phyloP scores from a whole-genome alignment of 2,329 filamentous ascomycete species.

The Fusarium fujikuroi region DNA sequence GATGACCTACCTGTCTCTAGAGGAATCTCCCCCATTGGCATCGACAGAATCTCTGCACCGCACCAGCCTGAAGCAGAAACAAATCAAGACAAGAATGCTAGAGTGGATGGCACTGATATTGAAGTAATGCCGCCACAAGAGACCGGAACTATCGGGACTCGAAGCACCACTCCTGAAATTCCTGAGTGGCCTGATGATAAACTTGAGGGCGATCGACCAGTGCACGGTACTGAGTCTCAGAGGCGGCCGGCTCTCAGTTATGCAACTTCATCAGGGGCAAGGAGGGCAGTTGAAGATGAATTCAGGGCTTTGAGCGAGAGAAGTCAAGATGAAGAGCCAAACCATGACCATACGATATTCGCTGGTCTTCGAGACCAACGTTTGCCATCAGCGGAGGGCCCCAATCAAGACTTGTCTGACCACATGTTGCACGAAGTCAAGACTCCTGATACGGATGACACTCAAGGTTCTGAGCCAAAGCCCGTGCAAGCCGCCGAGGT shows the following conservation, averaged over 20 bases:
- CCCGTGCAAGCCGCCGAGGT: conserved; percentile 17
- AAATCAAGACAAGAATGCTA: not conserved
- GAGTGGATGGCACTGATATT: not conserved
- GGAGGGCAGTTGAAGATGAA: not conserved
- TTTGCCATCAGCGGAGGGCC: not conserved
- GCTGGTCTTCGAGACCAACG: not conserved
- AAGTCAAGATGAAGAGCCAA: conserved; percentile 4
- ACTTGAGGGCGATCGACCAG: not conserved
- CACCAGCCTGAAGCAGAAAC: not conserved
- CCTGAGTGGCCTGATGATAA: not conserved
- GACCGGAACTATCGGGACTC: not conserved
- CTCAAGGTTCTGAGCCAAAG: conserved; percentile 17
- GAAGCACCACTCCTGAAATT: not conserved
- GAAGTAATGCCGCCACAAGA: not conserved
- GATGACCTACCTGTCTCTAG: conserved; percentile 7
- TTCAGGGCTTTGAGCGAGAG: not conserved
- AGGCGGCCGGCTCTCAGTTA: not conserved
- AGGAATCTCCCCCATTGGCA: conserved; percentile 9
- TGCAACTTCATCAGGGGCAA: not conserved
- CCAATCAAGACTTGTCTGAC: conserved; percentile 8
- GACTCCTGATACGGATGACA: conserved; percentile 23
- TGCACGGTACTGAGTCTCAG: not conserved
- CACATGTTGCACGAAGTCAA: conserved; percentile 7
- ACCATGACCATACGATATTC: not conserved
- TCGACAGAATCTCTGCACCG: conserved; percentile 5